Evolutionary conservation across 208 protist species (phyloP).

Genomic region (Porcisia hertigi): DNA sequence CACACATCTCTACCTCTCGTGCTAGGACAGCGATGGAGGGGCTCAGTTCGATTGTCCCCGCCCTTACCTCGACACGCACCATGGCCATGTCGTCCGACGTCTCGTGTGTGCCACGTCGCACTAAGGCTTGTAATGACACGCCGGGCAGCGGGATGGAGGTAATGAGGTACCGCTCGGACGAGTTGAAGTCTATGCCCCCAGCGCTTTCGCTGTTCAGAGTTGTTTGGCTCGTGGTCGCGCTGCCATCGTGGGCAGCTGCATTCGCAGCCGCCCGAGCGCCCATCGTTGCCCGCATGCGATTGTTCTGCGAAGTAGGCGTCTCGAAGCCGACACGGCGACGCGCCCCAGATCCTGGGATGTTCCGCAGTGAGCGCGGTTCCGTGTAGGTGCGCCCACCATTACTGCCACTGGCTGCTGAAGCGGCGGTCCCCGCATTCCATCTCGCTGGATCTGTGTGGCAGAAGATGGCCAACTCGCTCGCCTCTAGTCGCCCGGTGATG

Average conservation of each 20-base stretch:
- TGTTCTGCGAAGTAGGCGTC: conserved; percentile 6
- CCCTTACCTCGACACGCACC: conserved; percentile 64
- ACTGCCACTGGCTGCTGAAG: background rate
- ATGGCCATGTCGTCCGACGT: conserved; percentile 40
- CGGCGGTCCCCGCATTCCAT: background rate
- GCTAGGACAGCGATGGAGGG: conserved; percentile 71
- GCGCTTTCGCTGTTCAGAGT: background rate
- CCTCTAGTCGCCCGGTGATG: conserved; percentile 53
- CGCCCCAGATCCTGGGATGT: background rate
- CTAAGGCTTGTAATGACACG: conserved; percentile 36
- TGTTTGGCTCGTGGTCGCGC: background rate
- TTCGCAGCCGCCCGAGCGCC: conserved; percentile 1
- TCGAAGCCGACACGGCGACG: conserved; percentile 29
- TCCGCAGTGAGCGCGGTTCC: conserved; percentile 1
- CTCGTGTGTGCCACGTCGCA: conserved; percentile 11
- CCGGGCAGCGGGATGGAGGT: conserved; percentile 66
- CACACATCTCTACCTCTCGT: conserved; percentile 71
- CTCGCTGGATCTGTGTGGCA: conserved; percentile 33
- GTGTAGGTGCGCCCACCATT: conserved; percentile 6
- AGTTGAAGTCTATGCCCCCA: conserved; percentile 21
- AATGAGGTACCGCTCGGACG: conserved; percentile 40
- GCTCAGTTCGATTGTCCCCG: conserved; percentile 66
- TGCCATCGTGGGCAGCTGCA: background rate
- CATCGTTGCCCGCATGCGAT: background rate
- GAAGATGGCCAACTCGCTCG: conserved; percentile 44